Evolutionary conservation across 345 rosid species (phyloP).

Genomic region (Dovyalis caffra): DNA sequence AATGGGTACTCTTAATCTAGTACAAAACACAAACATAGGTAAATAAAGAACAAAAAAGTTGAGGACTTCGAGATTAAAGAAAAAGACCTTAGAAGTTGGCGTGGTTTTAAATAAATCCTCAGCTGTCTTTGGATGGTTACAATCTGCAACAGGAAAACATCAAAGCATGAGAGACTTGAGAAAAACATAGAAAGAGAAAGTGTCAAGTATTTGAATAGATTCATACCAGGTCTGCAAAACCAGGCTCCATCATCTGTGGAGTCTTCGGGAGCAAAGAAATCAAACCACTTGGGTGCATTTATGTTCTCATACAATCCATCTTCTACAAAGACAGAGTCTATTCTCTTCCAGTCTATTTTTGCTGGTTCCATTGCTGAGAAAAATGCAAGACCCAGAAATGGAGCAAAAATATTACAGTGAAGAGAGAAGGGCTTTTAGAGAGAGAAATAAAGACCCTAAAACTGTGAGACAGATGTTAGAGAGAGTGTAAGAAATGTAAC

Average conservation of each 20-base stretch:
- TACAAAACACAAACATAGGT: background rate
- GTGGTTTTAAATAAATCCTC: slow-evolving; percentile 63
- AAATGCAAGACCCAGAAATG: slow-evolving; percentile 4
- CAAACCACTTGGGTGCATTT: slow-evolving; percentile 84
- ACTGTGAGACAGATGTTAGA: background rate
- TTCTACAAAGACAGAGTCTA: slow-evolving; percentile 68
- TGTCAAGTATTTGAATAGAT: background rate
- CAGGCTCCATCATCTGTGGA: slow-evolving; percentile 54
- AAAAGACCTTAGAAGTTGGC: slow-evolving; percentile 47
- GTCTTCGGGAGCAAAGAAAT: slow-evolving; percentile 51
- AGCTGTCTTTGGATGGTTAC: slow-evolving; percentile 80
- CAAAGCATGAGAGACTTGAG: background rate
- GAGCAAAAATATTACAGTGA: background rate
- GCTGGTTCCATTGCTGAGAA: slow-evolving; percentile 69
- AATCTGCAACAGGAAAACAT: slow-evolving; percentile 39
- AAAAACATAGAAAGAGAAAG: background rate
- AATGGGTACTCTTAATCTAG: background rate
- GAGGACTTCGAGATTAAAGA: background rate
- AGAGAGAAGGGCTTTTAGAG: background rate
- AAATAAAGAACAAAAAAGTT: slow-evolving; percentile 5
- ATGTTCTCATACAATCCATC: slow-evolving; percentile 76
- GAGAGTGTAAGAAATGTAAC: background rate
- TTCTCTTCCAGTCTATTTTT: slow-evolving; percentile 82
- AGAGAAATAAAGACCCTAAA: slow-evolving; percentile 22
- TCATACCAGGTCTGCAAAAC: slow-evolving; percentile 85